These are phyloP conservation scores for Calvatia gigantea DNA, from an alignment of 768 basidiomycete species.

Conservation along the genomic window DNA sequence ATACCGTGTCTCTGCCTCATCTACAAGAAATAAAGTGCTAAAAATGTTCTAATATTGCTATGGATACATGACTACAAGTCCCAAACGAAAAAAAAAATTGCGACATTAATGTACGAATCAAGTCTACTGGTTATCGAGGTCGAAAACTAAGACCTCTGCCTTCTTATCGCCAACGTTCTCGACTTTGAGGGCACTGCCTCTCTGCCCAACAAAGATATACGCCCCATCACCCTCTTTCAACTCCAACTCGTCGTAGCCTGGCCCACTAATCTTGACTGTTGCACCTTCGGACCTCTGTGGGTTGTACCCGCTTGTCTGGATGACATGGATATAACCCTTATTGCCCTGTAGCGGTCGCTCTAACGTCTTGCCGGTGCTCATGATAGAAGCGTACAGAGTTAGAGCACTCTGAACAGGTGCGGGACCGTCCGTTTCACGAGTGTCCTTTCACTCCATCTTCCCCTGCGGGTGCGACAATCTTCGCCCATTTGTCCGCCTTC, in stretches of 20 bases:
- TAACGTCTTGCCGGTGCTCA: constrained; percentile 54
- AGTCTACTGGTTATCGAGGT: constrained; percentile 57
- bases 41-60: neutral
- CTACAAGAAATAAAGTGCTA: too few species aligned
- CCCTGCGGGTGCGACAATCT: constrained; percentile 73
- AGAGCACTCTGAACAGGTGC: constrained; percentile 75
- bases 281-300: constrained; percentile 52
- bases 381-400: constrained; percentile 70
- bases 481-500: constrained; percentile 70
- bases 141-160: constrained; percentile 80
- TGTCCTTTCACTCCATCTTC: constrained; percentile 48
- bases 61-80: constrained; percentile 1
- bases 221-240: constrained; percentile 87
- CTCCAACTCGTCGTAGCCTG: constrained; percentile 39
- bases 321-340: constrained; percentile 82
- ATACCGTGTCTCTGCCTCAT: too few species aligned
- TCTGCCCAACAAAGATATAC: constrained; percentile 56
- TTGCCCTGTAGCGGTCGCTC: constrained; percentile 45
- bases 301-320: constrained; percentile 85
- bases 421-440: constrained; percentile 71
- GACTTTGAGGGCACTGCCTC: constrained; percentile 37
- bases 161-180: constrained; percentile 63
- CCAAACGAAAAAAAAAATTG: neutral
- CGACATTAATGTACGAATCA: neutral
- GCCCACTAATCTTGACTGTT: constrained; percentile 45